Evolutionary conservation across 306 rosid genomes (phyloP), one percentile per base, ranked within the genome.

Genomic region (Fragaria ananassa): DNA sequence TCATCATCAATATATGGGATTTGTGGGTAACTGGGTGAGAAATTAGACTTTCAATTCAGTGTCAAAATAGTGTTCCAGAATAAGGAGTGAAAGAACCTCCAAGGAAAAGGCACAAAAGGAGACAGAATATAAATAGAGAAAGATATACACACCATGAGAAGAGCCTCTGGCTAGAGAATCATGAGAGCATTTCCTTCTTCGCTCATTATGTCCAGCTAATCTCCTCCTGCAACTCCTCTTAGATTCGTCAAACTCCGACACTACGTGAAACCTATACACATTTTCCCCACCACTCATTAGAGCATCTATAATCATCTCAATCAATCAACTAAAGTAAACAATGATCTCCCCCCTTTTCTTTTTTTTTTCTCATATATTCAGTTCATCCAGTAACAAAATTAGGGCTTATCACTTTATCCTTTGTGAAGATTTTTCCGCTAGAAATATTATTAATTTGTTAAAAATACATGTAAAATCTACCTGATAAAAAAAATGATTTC

Each of bases 211-310:
- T 12, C 98, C 98, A n/a, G 98, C 98, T 49, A 94, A 76, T 87
- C 98, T 90, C 81, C 98, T 88, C 82, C 94, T 86, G 63, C 98
- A 93, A 83, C 98, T 93, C 79, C 98, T 91, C 85, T 93, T 93
- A 7, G 97, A 84, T 54, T 93, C 92, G 78, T 93, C 98, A 78
- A 93, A 93, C 80, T 94, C 98, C 10, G 97, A 86, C 70, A 91
- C 88, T 58, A 79, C 87, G 78, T 94, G 98, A 78, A 94, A 94
- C 97, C 98, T 94, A 78, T 54, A 62, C 25, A 31, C 25, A 73
- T 66, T 57, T 49, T 7, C 23, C 45, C 21, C 46, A 31, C 37
- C 6, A 37, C 3, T 37, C 41, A 72, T 27, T 25, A 19, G 14
- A n/a, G 11, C 15, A 57, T 34, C 7, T 8, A 27, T 15, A 50